Evolutionary conservation across 805 yeast species (phyloP).

Genomic region (Middelhovenomyces tepae): DNA sequence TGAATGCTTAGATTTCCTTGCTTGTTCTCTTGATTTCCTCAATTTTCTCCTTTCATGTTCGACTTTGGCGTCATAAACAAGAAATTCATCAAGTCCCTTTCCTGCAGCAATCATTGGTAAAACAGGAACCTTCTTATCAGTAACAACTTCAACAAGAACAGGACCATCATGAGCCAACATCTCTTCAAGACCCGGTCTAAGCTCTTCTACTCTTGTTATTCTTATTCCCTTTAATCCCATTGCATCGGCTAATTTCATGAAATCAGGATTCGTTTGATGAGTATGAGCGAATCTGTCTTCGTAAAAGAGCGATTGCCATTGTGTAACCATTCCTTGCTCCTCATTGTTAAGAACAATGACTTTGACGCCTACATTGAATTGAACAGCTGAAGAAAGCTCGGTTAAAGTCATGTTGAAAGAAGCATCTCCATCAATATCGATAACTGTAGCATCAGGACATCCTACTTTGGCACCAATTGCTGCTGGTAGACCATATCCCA

Average conservation of each 20-base stretch:
- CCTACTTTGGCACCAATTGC: conserved; percentile 99
- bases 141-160: conserved; percentile 79
- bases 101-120: conserved; percentile 98
- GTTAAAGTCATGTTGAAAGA: conserved; percentile 97
- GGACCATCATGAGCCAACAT: conserved; percentile 76
- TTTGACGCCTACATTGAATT: conserved; percentile 86
- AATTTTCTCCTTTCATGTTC: conserved; percentile 62
- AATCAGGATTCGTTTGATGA: conserved; percentile 91
- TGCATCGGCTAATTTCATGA: conserved; percentile 85
- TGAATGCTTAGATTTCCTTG: conserved; percentile 1
- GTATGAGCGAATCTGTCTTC: conserved; percentile 98
- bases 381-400: conserved; percentile 90
- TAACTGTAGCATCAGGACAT: conserved; percentile 86
- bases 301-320: conserved; percentile 97
- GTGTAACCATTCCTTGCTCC: conserved; percentile 99
- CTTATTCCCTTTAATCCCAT: conserved; percentile 86
- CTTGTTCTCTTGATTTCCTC: conserved; percentile 20
- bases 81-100: conserved; percentile 87
- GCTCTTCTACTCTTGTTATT: conserved; percentile 58
- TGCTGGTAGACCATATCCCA: conserved; percentile 97
- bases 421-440: conserved; percentile 98
- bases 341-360: conserved; percentile 86
- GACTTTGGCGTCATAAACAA: conserved; percentile 72
- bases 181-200: conserved; percentile 48
- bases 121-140: conserved; percentile 88